phyloP scores from a whole-genome alignment of 352 stramenopile species.

The Pythium aristosporum region DNA sequence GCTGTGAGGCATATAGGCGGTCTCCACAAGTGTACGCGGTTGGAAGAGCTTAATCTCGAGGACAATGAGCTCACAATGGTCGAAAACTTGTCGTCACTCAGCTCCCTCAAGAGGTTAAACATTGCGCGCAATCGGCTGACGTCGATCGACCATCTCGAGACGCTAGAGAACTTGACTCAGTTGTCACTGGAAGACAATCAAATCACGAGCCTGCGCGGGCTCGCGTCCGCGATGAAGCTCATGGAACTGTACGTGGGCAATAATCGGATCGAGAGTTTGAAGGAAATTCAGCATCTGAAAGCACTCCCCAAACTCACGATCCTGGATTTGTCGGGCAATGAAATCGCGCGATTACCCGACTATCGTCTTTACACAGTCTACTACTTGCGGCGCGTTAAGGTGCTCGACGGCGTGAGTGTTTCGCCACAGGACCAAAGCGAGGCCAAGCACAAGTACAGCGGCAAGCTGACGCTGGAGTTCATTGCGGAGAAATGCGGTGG shows the following conservation, averaged over 20 bases:
- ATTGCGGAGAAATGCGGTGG: slow-evolving; percentile 75
- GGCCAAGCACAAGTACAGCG: slow-evolving; percentile 87
- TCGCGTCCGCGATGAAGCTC: slow-evolving; percentile 59
- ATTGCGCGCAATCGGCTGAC: slow-evolving; percentile 77
- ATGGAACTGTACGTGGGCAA: slow-evolving; percentile 90
- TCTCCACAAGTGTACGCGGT: slow-evolving; percentile 44
- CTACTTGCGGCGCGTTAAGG: slow-evolving; percentile 78
- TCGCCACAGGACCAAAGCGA: slow-evolving; percentile 73
- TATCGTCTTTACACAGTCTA: slow-evolving; percentile 86
- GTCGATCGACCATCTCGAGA: slow-evolving; percentile 58
- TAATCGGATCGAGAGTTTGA: slow-evolving; percentile 79
- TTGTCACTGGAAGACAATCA: slow-evolving; percentile 86
- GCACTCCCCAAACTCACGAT: slow-evolving; percentile 84
- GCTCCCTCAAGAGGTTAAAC: slow-evolving; percentile 70
- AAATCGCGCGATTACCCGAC: slow-evolving; percentile 49
- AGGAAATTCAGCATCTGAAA: slow-evolving; percentile 81
- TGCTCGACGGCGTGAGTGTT: slow-evolving; percentile 77
- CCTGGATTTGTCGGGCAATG: slow-evolving; percentile 83
- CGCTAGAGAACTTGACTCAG: slow-evolving; percentile 61
- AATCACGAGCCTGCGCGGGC: slow-evolving; percentile 66
- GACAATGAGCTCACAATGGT: slow-evolving; percentile 76
- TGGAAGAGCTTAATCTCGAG: slow-evolving; percentile 79
- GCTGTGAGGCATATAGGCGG: slow-evolving; percentile 58
- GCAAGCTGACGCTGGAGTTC: slow-evolving; percentile 83
- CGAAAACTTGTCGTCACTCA: slow-evolving; percentile 58